A percentile compares a stretch with the other conserved stretches of the same genome.
phyloP scores from a whole-genome alignment of 169 alveolate genomes.

The Perkinsus olseni region DNA sequence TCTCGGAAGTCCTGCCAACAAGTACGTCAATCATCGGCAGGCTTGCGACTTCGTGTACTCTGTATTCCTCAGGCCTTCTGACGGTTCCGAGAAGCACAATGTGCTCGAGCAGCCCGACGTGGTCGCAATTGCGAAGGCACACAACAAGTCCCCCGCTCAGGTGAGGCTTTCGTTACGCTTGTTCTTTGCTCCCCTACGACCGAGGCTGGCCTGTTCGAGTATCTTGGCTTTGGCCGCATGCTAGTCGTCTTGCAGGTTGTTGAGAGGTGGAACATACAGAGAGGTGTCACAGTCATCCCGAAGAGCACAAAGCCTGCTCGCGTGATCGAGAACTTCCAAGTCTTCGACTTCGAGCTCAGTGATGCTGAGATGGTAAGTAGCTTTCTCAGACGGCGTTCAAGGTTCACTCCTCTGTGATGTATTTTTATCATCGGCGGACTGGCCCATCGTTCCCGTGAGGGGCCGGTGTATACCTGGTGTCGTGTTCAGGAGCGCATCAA shows the following conservation, averaged over 20 bases:
- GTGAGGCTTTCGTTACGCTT: background rate
- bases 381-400: too few species aligned
- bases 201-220: too few species aligned
- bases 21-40: background rate
- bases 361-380: background rate
- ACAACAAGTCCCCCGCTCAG: background rate
- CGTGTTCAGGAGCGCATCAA: background rate
- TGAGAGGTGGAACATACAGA: background rate
- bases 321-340: background rate
- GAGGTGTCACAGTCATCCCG: conserved; percentile 6
- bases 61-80: background rate
- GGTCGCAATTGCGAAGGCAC: background rate
- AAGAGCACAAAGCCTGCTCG: conserved; percentile 1
- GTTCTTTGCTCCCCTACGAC: too few species aligned
- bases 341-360: background rate
- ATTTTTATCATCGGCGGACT: background rate
- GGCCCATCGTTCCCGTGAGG: too few species aligned
- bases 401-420: too few species aligned
- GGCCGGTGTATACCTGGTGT: background rate
- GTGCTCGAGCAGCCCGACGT: background rate
- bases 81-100: background rate
- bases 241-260: background rate
- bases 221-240: too few species aligned
- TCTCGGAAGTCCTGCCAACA: background rate
- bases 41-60: background rate